phyloP scores from a whole-genome alignment of 345 rosid genomes.

The Litchi chinensis region DNA sequence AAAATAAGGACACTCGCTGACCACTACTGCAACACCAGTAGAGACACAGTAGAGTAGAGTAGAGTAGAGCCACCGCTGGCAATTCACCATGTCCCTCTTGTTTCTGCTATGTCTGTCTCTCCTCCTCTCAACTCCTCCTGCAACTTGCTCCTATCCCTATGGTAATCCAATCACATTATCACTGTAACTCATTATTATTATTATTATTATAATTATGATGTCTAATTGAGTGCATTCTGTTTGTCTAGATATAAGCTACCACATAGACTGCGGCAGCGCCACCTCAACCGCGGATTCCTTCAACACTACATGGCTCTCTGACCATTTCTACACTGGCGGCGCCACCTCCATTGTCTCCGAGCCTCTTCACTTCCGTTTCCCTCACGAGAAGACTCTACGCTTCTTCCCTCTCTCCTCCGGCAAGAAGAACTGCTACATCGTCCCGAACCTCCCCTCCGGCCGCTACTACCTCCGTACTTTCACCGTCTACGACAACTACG shows the following conservation, averaged over 20 bases:
- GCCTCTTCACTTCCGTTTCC: slow-evolving; percentile 73
- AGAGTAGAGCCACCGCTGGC: no score
- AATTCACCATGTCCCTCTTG: slow-evolving; percentile 33
- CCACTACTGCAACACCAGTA: no score
- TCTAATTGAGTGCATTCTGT: not conserved
- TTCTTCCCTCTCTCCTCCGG: slow-evolving; percentile 93
- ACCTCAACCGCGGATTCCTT: slow-evolving; percentile 54
- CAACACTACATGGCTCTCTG: slow-evolving; percentile 84
- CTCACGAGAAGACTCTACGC: slow-evolving; percentile 75
- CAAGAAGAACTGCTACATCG: slow-evolving; percentile 87
- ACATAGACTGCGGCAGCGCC: slow-evolving; percentile 85
- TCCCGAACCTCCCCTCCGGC: slow-evolving; percentile 70
- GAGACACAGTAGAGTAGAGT: no score
- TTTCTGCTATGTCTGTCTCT: slow-evolving; percentile 25
- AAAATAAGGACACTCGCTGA: no score
- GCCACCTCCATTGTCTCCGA: slow-evolving; percentile 69
- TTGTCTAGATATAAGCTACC: slow-evolving; percentile 55
- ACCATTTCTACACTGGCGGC: slow-evolving; percentile 83
- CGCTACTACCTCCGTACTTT: slow-evolving; percentile 90
- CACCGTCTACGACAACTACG: slow-evolving; percentile 96
- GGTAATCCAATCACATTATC: slow-evolving; percentile 16
- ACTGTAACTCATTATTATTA: not conserved
- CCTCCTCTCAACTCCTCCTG: slow-evolving; percentile 10
- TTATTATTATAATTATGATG: no score
- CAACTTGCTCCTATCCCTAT: slow-evolving; percentile 32